Evolutionary conservation across 352 stramenopile species (phyloP), one percentile per base, ranked within the genome.

Genomic region (Phytophthora ohioensis): DNA sequence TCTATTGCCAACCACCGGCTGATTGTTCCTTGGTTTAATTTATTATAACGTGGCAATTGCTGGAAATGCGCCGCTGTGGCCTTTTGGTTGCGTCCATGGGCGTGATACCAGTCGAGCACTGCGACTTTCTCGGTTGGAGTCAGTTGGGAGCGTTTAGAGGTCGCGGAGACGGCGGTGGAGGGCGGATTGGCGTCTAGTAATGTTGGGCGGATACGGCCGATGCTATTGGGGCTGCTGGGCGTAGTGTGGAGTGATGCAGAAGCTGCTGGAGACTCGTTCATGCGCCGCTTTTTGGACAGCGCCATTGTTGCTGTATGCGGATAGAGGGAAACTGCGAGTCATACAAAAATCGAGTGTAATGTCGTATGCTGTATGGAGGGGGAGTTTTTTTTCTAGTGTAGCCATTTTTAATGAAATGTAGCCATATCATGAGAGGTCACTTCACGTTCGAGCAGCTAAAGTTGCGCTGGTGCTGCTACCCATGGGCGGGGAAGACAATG

Each of bases 21-120:
- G 56, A 73, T 49, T 15, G 57, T 76, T 27, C 57, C 57, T 63
- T 76, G 64, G n/a, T 56, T 73, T 11, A 76, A 39, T 17, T 66
- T 73, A 17, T 57, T 46, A 52, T 60, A 69, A 3, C 54, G 49
- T 30, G 51, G 31, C 9, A 54, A 32, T n/a, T 15, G 30, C 13
- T 36, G 61, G 52, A 69, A 69, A 52, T 69, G 52, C 17, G 51
- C 34, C 12, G 42, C 61, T 9, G 61, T 63, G 42, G 27, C 36
- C 31, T 68, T 61, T 21, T 68, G 60, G 32, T 68, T 68, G 36
- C 60, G 60, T 43, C 63, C 63, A 21, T 69, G 53, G 42, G 42
- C 41, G 34, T 64, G 51, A 34, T 63, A 42, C 61, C 61, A 69
- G 35, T 62, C n/a, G 47, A 69, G 52, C 42, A 69, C 61, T 47